These are phyloP conservation scores for Myxozyma lipomycoides DNA, from an alignment of 805 yeast genomes.

Conservation along the genomic window DNA sequence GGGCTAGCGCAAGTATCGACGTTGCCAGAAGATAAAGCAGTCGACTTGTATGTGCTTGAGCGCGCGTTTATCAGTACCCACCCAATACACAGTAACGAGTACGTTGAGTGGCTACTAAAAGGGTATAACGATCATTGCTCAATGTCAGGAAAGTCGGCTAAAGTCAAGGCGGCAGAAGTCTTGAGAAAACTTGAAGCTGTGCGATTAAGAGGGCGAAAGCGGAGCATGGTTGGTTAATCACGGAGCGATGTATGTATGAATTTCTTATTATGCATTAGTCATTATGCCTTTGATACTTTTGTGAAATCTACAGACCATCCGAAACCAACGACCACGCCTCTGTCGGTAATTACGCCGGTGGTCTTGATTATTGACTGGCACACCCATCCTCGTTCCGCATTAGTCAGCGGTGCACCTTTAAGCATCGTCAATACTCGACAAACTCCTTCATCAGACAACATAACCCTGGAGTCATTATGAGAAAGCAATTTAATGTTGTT, in stretches of 20 bases:
- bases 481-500: conserved; percentile 34
- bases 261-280: too few relatives aligned
- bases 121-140: conserved; percentile 48
- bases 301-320: conserved; percentile 23
- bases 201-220: conserved; percentile 85
- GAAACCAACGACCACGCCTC: conserved; percentile 25
- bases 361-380: conserved; percentile 24
- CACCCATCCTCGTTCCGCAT: conserved; percentile 6
- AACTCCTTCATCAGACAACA: conserved; percentile 23
- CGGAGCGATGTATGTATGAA: too few relatives aligned
- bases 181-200: conserved; percentile 72
- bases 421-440: conserved; percentile 5
- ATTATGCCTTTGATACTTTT: not conserved
- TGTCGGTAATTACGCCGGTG: conserved; percentile 22
- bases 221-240: conserved; percentile 83
- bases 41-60: conserved; percentile 91
- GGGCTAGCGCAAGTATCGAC: conserved; percentile 78
- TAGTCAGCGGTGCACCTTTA: not conserved
- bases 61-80: conserved; percentile 90
- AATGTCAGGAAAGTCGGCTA: conserved; percentile 11
- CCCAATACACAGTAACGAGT: conserved; percentile 61
- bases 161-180: conserved; percentile 42
- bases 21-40: conserved; percentile 88
- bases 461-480: conserved; percentile 36
- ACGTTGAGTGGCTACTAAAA: conserved; percentile 65